phyloP scores from a whole-genome alignment of 2,329 filamentous ascomycete species.

The Huntiella savannae region DNA sequence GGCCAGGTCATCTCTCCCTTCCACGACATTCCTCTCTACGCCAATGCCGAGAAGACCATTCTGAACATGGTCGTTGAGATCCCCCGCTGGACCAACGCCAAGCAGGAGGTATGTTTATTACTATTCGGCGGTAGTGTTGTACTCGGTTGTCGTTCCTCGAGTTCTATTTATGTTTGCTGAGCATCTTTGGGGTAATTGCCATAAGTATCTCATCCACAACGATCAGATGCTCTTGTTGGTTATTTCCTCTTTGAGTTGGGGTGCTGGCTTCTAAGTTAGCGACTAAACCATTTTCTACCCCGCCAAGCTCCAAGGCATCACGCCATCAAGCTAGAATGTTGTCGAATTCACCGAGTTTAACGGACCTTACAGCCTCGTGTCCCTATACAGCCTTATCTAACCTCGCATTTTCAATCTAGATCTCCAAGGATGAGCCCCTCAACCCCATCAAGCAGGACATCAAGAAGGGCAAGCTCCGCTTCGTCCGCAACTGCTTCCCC shows the following conservation, averaged over 20 bases:
- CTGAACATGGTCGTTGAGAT: constrained; percentile 99
- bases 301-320: background rate
- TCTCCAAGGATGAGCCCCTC: constrained; percentile 94
- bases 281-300: too few species aligned
- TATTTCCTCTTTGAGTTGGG: too few species aligned
- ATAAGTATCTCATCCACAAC: too few species aligned
- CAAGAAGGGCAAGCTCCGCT: constrained; percentile 99
- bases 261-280: too few species aligned
- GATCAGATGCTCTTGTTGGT: too few species aligned
- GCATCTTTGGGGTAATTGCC: too few species aligned
- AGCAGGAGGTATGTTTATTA: constrained; percentile 66
- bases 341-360: too few species aligned
- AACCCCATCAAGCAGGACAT: constrained; percentile 99
- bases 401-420: constrained; percentile 31
- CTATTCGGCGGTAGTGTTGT: background rate
- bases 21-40: constrained; percentile 96
- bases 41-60: constrained; percentile 86
- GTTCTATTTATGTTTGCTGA: background rate
- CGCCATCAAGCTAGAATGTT: constrained; percentile 1
- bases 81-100: constrained; percentile 97
- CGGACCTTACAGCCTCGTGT: too few species aligned
- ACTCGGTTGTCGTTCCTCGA: background rate
- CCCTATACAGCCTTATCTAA: too few species aligned
- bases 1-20: constrained; percentile 84
- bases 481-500: constrained; percentile 99